phyloP scores from a whole-genome alignment of 2,329 filamentous ascomycete species.

The Incumbomyces delicatus region DNA sequence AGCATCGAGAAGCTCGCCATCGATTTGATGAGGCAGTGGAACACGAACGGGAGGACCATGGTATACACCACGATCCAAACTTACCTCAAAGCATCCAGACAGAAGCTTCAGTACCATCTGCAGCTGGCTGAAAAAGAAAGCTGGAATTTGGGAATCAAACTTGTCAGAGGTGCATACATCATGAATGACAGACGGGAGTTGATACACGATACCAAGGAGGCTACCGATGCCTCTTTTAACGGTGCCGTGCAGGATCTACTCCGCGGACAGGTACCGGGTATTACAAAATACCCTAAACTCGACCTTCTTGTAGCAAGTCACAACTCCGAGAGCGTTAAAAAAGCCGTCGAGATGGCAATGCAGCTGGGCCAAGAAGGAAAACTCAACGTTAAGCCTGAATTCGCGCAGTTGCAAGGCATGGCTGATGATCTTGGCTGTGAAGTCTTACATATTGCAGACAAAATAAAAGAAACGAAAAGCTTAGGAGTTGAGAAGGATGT shows the following conservation, averaged over 20 bases:
- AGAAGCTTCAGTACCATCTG: conserved; percentile 38
- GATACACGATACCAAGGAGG: conserved; percentile 38
- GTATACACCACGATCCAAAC: conserved; percentile 46
- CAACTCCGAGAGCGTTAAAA: conserved; percentile 45
- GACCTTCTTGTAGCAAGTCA: conserved; percentile 51
- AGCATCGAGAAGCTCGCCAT: conserved; percentile 45
- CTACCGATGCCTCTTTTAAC: conserved; percentile 46
- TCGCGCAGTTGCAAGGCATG: conserved; percentile 88
- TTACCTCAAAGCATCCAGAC: conserved; percentile 42
- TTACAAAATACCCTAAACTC: conserved; percentile 30
- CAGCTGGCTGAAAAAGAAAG: conserved; percentile 35
- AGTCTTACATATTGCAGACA: conserved; percentile 27
- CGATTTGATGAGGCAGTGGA: conserved; percentile 44
- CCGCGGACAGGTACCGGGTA: conserved; percentile 28
- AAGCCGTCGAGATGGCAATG: conserved; percentile 38
- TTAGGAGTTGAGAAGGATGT: conserved; percentile 12
- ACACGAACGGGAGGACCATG: conserved; percentile 30
- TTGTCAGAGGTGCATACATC: conserved; percentile 46
- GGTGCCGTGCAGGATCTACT: conserved; percentile 46
- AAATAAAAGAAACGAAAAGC: conserved; percentile 21
- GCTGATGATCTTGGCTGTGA: conserved; percentile 75
- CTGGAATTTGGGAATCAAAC: conserved; percentile 43
- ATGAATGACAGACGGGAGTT: conserved; percentile 37
- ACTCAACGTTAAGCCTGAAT: conserved; percentile 36
- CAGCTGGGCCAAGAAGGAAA: conserved; percentile 36